Evolutionary conservation across 345 rosid genomes (phyloP).

Genomic region (Citrus trifoliata): DNA sequence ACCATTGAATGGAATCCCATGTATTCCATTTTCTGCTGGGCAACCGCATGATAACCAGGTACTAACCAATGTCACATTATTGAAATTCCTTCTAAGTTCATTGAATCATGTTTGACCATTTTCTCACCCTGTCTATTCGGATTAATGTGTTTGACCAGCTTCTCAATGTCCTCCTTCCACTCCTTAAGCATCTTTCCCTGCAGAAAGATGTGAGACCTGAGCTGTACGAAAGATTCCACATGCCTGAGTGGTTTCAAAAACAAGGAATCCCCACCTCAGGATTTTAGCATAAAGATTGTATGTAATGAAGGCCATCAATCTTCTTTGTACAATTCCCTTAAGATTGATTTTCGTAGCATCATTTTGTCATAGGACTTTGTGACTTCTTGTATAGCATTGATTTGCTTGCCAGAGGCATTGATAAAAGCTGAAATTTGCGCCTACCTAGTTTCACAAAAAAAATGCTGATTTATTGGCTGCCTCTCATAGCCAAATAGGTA

Average conservation of each 20-base stretch:
- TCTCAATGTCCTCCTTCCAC: conserved; percentile 87
- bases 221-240: conserved; percentile 74
- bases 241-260: conserved; percentile 97
- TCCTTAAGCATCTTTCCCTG: conserved; percentile 77
- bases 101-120: conserved; percentile 2
- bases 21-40: conserved; percentile 85
- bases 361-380: conserved; percentile 7
- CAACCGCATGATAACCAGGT: conserved; percentile 84
- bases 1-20: conserved; percentile 95
- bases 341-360: conserved; percentile 16
- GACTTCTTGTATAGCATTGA: conserved; percentile 23
- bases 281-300: conserved; percentile 4
- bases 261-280: conserved; percentile 83
- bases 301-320: neutral
- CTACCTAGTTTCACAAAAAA: neutral
- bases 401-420: conserved; percentile 17
- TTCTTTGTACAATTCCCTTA: conserved; percentile 15
- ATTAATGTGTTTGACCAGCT: conserved; percentile 48
- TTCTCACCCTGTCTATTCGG: neutral
- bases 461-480: conserved; percentile 11
- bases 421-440: neutral
- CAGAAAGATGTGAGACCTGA: conserved; percentile 76
- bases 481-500: conserved; percentile 17
- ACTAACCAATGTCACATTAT: neutral
- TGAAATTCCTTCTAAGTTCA: neutral